Base-by-base conservation (phyloP, 371 early-diverging fungal genomes). In the Mucor velutinosus region DNA sequence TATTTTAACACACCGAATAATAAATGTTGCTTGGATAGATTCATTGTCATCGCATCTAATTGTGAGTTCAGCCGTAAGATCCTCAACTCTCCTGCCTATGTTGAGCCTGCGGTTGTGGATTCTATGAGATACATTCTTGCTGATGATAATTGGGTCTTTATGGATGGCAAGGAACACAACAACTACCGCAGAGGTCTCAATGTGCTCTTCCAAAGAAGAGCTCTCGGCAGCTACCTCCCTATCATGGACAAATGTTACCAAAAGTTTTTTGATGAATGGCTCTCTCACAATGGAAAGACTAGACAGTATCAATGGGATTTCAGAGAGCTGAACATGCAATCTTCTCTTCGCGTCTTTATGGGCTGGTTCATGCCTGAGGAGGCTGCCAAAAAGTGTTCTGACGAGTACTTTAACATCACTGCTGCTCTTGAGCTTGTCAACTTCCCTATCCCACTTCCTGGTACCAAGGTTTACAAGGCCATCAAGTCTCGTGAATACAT, bases 391-490 rank as follows among this genome's bases (percentile, higher is more conserved):
- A 67, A 69, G 41, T 75, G 76, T n/a, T 76, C 78, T 19, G 69
- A 73, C 12, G 66, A 69, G 51, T 76, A 76, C 21, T 69, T 69
- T 35, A 67, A 71, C 27, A 77, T 76, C 30, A 76, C 76, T 7
- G 77, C 77, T 29, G 77, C 77, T 12, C 59, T 76, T 37, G 76
- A 76, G 61, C 71, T 76, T 25, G 77, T 76, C 60, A 76, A 76
- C 58, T 76, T 76, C 30, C 77, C 77, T 17, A 63, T 70, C 25
- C 76, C 77, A 23, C 60, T 76, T 15, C 77, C 77, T 29, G 73
- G 77, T 2, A 76, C 77, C 23, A 74, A 76, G 25, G 78, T 76
- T 17, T 76, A 71, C n/a, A 65, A 65, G 35, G 77, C 77, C 10
- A 76, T 69, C 35, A 61, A 73, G 23, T 71, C 77, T 39, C 74